These are phyloP conservation scores for Bonia amplexicaulis DNA, from an alignment of 176 grass and related monocot species.

Conservation along the genomic window DNA sequence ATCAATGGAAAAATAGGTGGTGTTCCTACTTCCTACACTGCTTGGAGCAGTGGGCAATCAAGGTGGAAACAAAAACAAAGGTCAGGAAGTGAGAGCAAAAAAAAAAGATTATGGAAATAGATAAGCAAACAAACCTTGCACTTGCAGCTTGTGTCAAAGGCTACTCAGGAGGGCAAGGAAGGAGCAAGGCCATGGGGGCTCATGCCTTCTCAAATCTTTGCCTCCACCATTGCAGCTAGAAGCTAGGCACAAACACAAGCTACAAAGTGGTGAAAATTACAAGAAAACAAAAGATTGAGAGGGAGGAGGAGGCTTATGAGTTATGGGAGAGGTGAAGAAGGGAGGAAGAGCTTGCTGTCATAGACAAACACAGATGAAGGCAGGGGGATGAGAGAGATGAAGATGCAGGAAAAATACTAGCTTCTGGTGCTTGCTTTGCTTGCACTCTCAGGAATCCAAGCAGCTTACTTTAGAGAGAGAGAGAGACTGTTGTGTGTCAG, in stretches of 20 bases:
- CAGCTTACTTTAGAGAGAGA: slow-evolving; percentile 55
- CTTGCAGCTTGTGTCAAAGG: not conserved
- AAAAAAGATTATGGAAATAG: not conserved
- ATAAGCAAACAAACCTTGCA: slow-evolving; percentile 33
- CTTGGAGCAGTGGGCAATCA: slow-evolving; percentile 23
- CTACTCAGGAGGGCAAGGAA: slow-evolving; percentile 16
- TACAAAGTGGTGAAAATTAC: not conserved
- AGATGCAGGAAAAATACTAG: slow-evolving; percentile 36
- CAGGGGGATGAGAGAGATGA: not conserved
- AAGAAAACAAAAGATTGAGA: not conserved
- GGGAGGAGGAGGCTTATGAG: slow-evolving; percentile 22
- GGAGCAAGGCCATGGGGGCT: slow-evolving; percentile 20
- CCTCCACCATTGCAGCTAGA: slow-evolving; percentile 21
- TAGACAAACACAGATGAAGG: slow-evolving; percentile 26
- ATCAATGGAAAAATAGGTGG: not conserved
- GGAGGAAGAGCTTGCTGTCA: slow-evolving; percentile 26
- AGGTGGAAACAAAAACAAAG: slow-evolving; percentile 22
- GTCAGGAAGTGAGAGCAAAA: slow-evolving; percentile 5
- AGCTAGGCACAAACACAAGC: not conserved
- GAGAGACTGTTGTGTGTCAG: slow-evolving; percentile 52
- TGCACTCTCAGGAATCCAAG: slow-evolving; percentile 98
- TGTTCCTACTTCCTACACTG: not conserved
- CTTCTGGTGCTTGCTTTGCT: slow-evolving; percentile 83
- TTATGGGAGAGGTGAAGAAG: slow-evolving; percentile 13
- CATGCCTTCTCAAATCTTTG: slow-evolving; percentile 14